Evolutionary conservation across 2,329 filamentous ascomycete species (phyloP), one percentile per base, ranked within the genome.

Genomic region (Hawksworthiomyces lignivorus): DNA sequence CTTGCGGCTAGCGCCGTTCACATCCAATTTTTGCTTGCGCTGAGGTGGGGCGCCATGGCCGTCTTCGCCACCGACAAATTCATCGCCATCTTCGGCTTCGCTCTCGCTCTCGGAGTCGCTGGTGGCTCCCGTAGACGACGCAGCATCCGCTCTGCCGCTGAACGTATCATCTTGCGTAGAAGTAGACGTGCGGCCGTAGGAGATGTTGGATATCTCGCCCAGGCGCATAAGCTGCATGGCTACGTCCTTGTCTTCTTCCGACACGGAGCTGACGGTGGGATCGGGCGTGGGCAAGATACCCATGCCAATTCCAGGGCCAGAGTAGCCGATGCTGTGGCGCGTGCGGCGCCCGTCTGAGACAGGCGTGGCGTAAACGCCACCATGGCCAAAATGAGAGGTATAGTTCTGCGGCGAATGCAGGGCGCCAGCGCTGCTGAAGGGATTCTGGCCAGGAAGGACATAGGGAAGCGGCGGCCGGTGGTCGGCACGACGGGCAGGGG

Each of bases 231-330:
- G 72, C 65, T 97, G 92, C 58, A 96, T 82, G 44, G 92, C 92
- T 48, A 97, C 92, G 63, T 98, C 92, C 58, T 82, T 82, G 53
- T 82, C 78, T 63, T 98, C 92, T 59, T 98, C 92, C 12, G 90
- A 97, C 62, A 98, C 90, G 62, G 87, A 94, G 64, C 90, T 97
- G 53, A 97, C 85, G 11, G 92, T 98, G n/a, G 90, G 90, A 55
- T 97, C 92, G 20, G 92, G 92, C 3, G 92, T 98, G 17, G 89
- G 89, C 49, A 96, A 70, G 52, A 94, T 77, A 41, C 81, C 80
- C 59, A 64, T 58, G 48, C 48, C 52, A 11, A 52, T 44, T 15
- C 48, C 54, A 8, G 53, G 45, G 39, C 60, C 52, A 36, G 72
- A 67, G 50, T 76, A 75, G 45, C 70, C 72, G 47, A 76, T 70